These are phyloP conservation scores for Clarireedia homoeocarpa DNA, from an alignment of 2,329 filamentous ascomycete genomes.

Conservation along the genomic window DNA sequence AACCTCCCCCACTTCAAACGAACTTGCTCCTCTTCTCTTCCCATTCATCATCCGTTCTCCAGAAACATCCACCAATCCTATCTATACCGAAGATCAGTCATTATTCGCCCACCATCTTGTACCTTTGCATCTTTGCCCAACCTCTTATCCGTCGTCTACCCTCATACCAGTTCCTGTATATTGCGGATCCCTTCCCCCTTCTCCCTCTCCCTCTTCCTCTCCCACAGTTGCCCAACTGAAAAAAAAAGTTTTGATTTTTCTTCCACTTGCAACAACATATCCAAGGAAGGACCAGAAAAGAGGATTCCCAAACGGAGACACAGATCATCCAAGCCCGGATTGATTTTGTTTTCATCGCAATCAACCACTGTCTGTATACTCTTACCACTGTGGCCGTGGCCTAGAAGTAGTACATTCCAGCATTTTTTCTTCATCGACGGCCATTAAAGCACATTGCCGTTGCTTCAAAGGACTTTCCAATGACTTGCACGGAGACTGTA, in stretches of 20 bases:
- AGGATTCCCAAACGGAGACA: not conserved
- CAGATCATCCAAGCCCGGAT: conserved; percentile 8
- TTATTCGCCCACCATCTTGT: not conserved
- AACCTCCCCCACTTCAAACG: conserved; percentile 14
- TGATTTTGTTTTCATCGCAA: conserved; percentile 7
- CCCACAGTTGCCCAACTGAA: conserved; percentile 4
- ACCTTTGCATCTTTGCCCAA: not conserved
- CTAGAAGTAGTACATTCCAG: conserved; percentile 11
- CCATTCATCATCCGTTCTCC: conserved; percentile 13
- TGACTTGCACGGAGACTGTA: conserved; percentile 28
- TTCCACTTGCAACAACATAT: conserved; percentile 12
- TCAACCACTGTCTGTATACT: conserved; percentile 7
- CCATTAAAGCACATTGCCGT: conserved; percentile 10
- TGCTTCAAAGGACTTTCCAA: conserved; percentile 17
- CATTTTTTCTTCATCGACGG: not conserved
- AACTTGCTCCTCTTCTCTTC: conserved; percentile 12
- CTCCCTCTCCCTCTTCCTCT: not conserved
- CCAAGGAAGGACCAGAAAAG: not conserved
- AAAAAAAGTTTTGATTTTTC: not conserved
- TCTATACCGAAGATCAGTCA: not conserved
- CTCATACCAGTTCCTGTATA: conserved; percentile 6
- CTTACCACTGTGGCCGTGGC: conserved; percentile 15
- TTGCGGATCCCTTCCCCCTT: conserved; percentile 3
- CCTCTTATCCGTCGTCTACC: not conserved
- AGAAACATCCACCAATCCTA: not conserved